Base-by-base conservation (phyloP, 225 moss, liverwort and hornwort species). In the Anthoceros angustus region DNA sequence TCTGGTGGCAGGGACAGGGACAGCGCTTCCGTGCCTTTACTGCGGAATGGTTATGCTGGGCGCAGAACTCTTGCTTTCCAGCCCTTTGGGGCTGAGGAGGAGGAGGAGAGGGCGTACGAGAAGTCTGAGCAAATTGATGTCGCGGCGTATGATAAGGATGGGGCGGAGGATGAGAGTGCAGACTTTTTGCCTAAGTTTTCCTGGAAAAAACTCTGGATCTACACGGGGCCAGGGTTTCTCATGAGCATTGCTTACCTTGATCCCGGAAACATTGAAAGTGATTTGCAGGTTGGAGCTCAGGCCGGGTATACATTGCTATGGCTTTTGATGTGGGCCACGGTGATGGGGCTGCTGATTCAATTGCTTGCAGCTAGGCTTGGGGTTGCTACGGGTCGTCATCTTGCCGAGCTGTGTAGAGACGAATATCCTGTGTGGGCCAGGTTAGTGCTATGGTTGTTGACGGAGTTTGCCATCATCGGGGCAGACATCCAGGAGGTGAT, bases 181-280 rank as follows among this genome's bases (percentile, higher is more conserved):
- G 88, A 92, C 72, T 81, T 77, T 48, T 72, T 79, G 63, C 88
- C 88, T 6, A 92, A 86, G 70, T 92, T 92, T 67, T 92, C 92
- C 25, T 92, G 92, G 88, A 80, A 63, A 66, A 92, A 88, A 70
- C 75, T 92, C 25, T 92, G 92, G 92, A 75, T 92, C 65, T 92
- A 88, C 78, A 84, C 87, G 25, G 92, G 92, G 20, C 92, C 92
- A 10, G 92, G 92, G 12, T 92, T 92, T 80, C 63, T 92, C 49
- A 92, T 92, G 92, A 92, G 92, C 70, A 88, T 92, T 62, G 92
- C 86, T 7, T 92, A 92, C 49, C 80, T 92, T 55, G 92, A 92
- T 83, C 92, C 92, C 62, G 92, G 92, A 23, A 92, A 92, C 42
- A 84, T 92, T 66, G 92, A 92, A 74, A 92, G 92, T 67, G 88